Evolutionary conservation across 2,329 filamentous ascomycete species (phyloP).

Genomic region (Rachicladosporium sp.): DNA sequence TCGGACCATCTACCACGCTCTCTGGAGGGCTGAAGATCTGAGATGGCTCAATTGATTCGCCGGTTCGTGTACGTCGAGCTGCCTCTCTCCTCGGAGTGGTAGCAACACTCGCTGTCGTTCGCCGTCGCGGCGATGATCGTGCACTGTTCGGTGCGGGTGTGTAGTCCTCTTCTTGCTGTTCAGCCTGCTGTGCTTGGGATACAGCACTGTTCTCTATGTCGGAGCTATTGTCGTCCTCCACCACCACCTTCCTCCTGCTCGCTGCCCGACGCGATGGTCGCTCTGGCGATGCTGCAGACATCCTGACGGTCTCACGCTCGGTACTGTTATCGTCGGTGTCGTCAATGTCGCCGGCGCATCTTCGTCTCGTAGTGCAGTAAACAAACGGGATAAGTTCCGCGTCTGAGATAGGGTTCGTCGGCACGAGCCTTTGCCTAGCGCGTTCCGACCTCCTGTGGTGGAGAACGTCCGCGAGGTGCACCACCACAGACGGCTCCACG

Average conservation of each 20-base stretch:
- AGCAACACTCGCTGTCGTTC: conserved; percentile 34
- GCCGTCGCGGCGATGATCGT: conserved; percentile 45
- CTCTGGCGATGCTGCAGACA: conserved; percentile 24
- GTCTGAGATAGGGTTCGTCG: too few species aligned
- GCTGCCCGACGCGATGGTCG: conserved; percentile 49
- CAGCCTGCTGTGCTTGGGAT: conserved; percentile 39
- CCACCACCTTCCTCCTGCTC: conserved; percentile 57
- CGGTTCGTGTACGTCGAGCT: conserved; percentile 33
- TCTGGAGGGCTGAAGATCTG: conserved; percentile 48
- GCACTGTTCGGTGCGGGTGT: conserved; percentile 56
- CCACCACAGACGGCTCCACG: too few species aligned
- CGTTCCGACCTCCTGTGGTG: too few species aligned
- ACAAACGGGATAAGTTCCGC: too few species aligned
- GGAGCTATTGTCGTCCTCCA: conserved; percentile 60
- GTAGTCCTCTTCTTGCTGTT: conserved; percentile 65
- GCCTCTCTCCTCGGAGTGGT: conserved; percentile 34
- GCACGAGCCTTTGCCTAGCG: too few species aligned
- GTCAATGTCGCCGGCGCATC: too few species aligned
- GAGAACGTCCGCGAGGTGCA: too few species aligned
- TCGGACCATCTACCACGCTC: conserved; percentile 36
- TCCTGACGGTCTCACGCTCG: conserved; percentile 4
- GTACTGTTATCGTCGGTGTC: too few species aligned
- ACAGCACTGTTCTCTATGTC: conserved; percentile 46
- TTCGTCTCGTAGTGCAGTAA: too few species aligned
- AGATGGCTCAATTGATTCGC: conserved; percentile 44